A percentile compares a stretch with the other conserved stretches of the same genome.
These are phyloP conservation scores for Mucor piriformis DNA, from an alignment of 371 early-diverging fungal species.

Conservation along the genomic window DNA sequence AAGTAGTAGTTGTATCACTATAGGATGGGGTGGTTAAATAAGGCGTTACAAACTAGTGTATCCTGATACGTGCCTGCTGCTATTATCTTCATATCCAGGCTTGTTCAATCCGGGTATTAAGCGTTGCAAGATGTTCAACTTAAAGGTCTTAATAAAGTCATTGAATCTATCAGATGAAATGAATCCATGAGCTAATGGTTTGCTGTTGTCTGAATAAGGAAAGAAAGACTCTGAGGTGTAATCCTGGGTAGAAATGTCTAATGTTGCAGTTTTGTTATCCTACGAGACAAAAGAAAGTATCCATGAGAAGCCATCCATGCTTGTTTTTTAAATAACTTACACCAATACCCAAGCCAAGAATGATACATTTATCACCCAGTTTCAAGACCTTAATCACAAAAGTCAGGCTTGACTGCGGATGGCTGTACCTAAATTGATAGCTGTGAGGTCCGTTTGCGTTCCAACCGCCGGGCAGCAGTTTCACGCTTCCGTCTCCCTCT, in stretches of 20 bases:
- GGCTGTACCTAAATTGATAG: constrained; percentile 72
- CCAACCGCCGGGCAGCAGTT: constrained; percentile 58
- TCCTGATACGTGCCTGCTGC: background rate
- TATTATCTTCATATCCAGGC: constrained; percentile 40
- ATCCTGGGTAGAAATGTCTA: constrained; percentile 56
- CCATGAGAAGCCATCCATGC: too few relatives aligned
- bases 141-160: constrained; percentile 62
- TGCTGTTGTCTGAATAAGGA: constrained; percentile 41
- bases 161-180: constrained; percentile 62
- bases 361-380: constrained; percentile 62
- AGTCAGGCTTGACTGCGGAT: constrained; percentile 70
- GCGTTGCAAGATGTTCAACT: constrained; percentile 66
- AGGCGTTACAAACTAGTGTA: too few relatives aligned
- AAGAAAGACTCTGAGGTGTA: constrained; percentile 63
- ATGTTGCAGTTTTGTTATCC: constrained; percentile 66
- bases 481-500: constrained; percentile 42
- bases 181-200: constrained; percentile 60
- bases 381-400: constrained; percentile 73
- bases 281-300: constrained; percentile 18
- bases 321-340: constrained; percentile 28
- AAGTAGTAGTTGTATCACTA: too few relatives aligned
- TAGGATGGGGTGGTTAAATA: too few relatives aligned
- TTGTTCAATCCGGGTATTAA: constrained; percentile 66
- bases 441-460: constrained; percentile 54
- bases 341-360: constrained; percentile 71